These are phyloP conservation scores for Persicaria tinctoria DNA, from an alignment of 148 eudicot genomes.

Conservation along the genomic window DNA sequence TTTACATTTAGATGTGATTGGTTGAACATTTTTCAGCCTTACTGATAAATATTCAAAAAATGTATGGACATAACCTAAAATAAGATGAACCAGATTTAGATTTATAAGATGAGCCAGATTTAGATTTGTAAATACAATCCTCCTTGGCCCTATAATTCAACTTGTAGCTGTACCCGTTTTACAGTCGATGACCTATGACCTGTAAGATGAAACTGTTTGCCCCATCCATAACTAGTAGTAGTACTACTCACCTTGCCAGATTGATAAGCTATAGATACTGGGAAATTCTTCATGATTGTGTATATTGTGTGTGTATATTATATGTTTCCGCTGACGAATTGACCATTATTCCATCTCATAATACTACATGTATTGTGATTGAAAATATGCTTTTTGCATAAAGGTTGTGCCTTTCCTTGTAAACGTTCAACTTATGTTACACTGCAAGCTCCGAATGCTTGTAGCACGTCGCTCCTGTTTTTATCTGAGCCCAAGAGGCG, in stretches of 20 bases:
- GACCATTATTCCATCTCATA: neutral
- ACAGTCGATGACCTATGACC: neutral
- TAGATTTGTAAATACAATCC: neutral
- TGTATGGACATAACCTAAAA: too few relatives aligned
- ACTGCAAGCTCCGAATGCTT: neutral
- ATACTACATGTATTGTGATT: neutral
- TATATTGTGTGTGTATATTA: too few relatives aligned
- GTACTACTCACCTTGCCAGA: neutral
- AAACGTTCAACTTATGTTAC: neutral
- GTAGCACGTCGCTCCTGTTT: too few relatives aligned
- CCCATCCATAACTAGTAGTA: neutral
- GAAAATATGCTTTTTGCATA: neutral
- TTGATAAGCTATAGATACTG: neutral
- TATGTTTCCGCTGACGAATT: neutral
- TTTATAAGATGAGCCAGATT: neutral
- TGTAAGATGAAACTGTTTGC: neutral
- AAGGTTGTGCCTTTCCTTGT: neutral
- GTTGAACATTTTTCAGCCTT: too few relatives aligned
- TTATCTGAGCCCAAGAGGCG: neutral
- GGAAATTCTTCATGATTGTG: neutral
- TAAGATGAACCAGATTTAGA: neutral
- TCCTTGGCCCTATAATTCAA: neutral
- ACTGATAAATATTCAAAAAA: too few relatives aligned
- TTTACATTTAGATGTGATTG: too few relatives aligned
- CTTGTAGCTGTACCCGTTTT: neutral